These are phyloP conservation scores for Dianthus caryophyllus DNA, from an alignment of 148 eudicot genomes.

Conservation along the genomic window DNA sequence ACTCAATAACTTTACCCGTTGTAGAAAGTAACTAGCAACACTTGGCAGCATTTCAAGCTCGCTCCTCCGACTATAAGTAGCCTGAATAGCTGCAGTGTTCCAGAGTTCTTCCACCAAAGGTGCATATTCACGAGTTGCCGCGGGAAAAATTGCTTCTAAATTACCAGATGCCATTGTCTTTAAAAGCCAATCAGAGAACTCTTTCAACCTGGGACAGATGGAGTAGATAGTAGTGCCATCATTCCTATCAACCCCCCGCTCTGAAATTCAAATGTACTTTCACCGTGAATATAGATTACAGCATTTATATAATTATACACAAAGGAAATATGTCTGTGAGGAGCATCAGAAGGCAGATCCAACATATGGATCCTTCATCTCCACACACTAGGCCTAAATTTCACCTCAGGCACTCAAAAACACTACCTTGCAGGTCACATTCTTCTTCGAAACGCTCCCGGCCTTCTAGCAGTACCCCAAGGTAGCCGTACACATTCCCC, in stretches of 20 bases:
- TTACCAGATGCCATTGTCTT: conserved; percentile 82
- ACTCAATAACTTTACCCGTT: conserved; percentile 54
- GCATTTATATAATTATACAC: not conserved
- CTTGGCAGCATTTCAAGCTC: conserved; percentile 77
- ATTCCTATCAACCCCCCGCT: conserved; percentile 27
- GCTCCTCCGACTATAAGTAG: conserved; percentile 73
- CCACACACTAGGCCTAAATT: conserved; percentile 1
- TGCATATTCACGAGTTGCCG: conserved; percentile 96
- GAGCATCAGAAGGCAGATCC: not conserved
- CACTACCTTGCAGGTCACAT: conserved; percentile 34
- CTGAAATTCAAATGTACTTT: conserved; percentile 21
- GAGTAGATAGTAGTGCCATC: conserved; percentile 53
- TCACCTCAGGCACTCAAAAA: conserved; percentile 4
- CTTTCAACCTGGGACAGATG: conserved; percentile 70
- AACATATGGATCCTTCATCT: not conserved
- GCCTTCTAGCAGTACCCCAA: conserved; percentile 88
- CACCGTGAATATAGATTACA: conserved; percentile 5
- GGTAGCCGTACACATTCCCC: conserved; percentile 80
- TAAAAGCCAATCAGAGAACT: conserved; percentile 95
- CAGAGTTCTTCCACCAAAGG: conserved; percentile 87
- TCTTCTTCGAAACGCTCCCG: conserved; percentile 98
- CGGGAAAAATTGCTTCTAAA: conserved; percentile 81
- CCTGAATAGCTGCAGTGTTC: conserved; percentile 69
- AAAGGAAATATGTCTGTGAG: not conserved
- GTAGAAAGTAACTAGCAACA: conserved; percentile 78